Evolutionary conservation across 257 asterid species (phyloP).

Genomic region (Orobanche coerulescens): DNA sequence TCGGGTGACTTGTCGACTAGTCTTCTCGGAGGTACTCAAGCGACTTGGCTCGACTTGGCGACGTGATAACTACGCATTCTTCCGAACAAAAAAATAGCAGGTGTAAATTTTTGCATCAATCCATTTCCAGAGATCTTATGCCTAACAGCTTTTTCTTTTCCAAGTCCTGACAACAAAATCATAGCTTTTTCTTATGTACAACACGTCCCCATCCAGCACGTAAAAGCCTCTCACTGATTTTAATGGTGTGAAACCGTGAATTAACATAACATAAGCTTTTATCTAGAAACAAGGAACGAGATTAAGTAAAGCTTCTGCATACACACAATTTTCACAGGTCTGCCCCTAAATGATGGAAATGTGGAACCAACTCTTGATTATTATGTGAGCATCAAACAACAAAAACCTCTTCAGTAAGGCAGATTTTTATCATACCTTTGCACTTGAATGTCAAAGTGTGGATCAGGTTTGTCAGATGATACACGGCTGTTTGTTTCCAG

Average conservation of each 20-base stretch:
- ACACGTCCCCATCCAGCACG: neutral
- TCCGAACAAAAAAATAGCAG: neutral
- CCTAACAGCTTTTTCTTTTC: neutral
- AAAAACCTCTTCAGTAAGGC: constrained; percentile 11
- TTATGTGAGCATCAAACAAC: constrained; percentile 7
- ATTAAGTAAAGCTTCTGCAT: neutral
- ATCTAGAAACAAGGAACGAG: neutral
- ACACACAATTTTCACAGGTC: constrained; percentile 10
- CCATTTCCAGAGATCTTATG: neutral
- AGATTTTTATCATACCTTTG: constrained; percentile 42
- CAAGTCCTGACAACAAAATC: neutral
- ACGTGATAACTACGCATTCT: no score
- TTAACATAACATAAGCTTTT: constrained; percentile 4
- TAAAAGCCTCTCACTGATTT: neutral
- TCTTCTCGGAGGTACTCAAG: no score
- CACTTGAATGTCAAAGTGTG: constrained; percentile 41
- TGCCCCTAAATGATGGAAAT: constrained; percentile 8
- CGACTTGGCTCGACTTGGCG: no score
- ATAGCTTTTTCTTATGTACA: neutral
- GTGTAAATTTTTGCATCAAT: neutral
- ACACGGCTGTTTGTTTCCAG: constrained; percentile 28
- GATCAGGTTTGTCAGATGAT: constrained; percentile 35
- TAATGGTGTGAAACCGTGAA: constrained; percentile 13
- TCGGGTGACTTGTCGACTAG: no score
- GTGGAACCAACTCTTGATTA: constrained; percentile 1